Evolutionary conservation across 768 basidiomycete species (phyloP).

Genomic region (Pseudohyphozyma bogoriensis): DNA sequence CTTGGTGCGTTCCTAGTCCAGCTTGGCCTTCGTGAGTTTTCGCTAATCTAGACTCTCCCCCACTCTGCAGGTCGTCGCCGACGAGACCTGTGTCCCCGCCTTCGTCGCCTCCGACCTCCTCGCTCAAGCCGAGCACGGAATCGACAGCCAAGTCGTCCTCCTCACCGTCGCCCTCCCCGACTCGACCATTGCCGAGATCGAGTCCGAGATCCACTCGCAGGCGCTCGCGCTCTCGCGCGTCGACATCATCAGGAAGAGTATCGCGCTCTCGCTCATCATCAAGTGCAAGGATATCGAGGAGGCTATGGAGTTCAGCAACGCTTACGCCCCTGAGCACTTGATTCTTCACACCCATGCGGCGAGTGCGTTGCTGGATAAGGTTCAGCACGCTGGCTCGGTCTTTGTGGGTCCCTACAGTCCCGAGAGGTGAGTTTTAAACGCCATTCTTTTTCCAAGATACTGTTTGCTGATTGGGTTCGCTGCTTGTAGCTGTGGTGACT

Average conservation of each 20-base stretch:
- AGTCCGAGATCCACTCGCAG: conserved; percentile 73
- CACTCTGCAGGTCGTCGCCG: conserved; percentile 74
- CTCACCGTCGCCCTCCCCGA: conserved; percentile 62
- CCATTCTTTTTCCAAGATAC: neutral
- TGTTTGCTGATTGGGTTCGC: conserved; percentile 6
- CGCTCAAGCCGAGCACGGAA: conserved; percentile 95
- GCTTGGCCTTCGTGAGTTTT: conserved; percentile 16
- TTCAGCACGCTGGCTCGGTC: conserved; percentile 90
- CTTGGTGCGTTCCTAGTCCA: conserved; percentile 59
- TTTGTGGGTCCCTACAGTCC: conserved; percentile 93
- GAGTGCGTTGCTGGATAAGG: conserved; percentile 49
- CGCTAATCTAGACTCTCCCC: neutral
- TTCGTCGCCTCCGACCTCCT: conserved; percentile 95
- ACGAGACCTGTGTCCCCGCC: conserved; percentile 69
- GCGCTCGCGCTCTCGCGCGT: conserved; percentile 77
- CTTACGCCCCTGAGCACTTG: conserved; percentile 96
- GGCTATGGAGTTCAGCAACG: conserved; percentile 82
- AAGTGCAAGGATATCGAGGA: conserved; percentile 56
- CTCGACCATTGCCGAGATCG: conserved; percentile 54
- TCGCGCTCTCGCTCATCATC: conserved; percentile 83
- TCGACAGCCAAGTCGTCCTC: conserved; percentile 95
- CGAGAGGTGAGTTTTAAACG: conserved; percentile 56
- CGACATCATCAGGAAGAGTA: conserved; percentile 78
- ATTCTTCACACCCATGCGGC: conserved; percentile 79
- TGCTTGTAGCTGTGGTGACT: conserved; percentile 79